Evolutionary conservation across 2,329 filamentous ascomycete species (phyloP), one percentile per base, ranked within the genome.

Genomic region (Botrytis fragariae): DNA sequence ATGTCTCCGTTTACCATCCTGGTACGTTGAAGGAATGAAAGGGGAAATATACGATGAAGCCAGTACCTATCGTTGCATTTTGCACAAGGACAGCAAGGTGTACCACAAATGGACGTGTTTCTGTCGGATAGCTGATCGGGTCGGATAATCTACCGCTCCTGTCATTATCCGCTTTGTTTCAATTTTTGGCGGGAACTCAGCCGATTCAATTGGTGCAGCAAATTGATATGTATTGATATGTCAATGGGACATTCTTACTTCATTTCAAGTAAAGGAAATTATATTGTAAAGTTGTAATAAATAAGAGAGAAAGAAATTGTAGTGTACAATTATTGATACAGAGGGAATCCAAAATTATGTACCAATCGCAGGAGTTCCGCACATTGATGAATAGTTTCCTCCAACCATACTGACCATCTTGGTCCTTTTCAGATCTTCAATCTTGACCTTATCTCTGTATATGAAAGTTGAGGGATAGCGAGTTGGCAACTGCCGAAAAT

Each of bases 401-500:
- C 22, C 44, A 51, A 20, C 14, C 32, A 67, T 37, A 4, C 44
- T 48, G 18, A 14, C 44, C 44, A 67, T 67, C 4, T 39, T 67
- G 3, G 29, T 32, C 5, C 8, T 67, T 9, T 67, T 67, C 9
- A 67, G 5, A 10, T 67, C 44, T 51, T 67, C n/a, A 20, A 69
- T 42, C 18, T 60, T 69, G 54, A 44, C 6, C 7, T n/a, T 61
- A 42, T 72, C 60, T 64, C 25, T 44, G 32, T 22, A 42, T 35
- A 72, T 57, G 29, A 64, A 72, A 12, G 69, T 72, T 51, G 69
- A 72, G 25, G 69, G 69, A 37, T 67, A 72, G 7, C 69, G 35
- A n/a, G 60, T 65, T 54, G 2, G 69, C 39, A 72, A 20, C 69
- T 72, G 22, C 25, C 3, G 14, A 9, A 22, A 12, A 32, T 51